A percentile compares a stretch with the other conserved stretches of the same genome.
Conservation (phyloP, 331 rosid species). For the Telfairia occidentalis region DNA sequence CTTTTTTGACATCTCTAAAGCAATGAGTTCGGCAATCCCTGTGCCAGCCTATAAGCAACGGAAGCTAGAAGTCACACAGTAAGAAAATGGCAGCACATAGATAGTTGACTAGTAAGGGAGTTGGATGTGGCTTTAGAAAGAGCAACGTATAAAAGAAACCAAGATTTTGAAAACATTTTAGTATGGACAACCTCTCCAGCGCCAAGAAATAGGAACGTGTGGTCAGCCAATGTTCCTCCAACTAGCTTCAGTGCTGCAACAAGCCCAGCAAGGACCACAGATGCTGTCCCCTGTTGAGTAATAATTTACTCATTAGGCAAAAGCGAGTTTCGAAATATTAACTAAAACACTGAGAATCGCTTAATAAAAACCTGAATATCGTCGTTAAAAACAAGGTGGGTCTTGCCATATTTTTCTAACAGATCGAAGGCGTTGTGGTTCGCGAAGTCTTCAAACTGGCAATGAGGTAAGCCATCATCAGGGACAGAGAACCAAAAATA, state of each 20-base stretch:
- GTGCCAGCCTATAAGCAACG: constrained; percentile 79
- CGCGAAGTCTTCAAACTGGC: constrained; percentile 96
- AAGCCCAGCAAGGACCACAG: constrained; percentile 90
- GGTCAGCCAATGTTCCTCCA: constrained; percentile 68
- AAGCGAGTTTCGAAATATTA: neutral
- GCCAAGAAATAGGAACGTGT: constrained; percentile 76
- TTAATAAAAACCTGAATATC: constrained; percentile 64
- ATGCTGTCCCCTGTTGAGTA: constrained; percentile 69
- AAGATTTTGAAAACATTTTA: neutral
- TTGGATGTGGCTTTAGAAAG: neutral
- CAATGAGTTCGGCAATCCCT: constrained; percentile 96
- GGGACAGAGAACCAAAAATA: constrained; percentile 13
- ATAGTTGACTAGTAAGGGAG: neutral
- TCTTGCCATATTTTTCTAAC: constrained; percentile 59
- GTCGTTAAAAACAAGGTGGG: constrained; percentile 93
- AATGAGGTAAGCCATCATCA: constrained; percentile 9
- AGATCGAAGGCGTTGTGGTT: constrained; percentile 97
- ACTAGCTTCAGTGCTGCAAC: constrained; percentile 57
- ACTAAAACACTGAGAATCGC: neutral
- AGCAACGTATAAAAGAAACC: neutral
- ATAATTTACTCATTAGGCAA: constrained; percentile 4
- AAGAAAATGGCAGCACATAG: neutral
- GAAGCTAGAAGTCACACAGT: constrained; percentile 12
- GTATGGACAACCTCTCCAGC: constrained; percentile 75
- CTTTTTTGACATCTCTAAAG: constrained; percentile 74